Base-by-base conservation (phyloP, 1,284 basidiomycete species). In the Schizophyllum amplum region DNA sequence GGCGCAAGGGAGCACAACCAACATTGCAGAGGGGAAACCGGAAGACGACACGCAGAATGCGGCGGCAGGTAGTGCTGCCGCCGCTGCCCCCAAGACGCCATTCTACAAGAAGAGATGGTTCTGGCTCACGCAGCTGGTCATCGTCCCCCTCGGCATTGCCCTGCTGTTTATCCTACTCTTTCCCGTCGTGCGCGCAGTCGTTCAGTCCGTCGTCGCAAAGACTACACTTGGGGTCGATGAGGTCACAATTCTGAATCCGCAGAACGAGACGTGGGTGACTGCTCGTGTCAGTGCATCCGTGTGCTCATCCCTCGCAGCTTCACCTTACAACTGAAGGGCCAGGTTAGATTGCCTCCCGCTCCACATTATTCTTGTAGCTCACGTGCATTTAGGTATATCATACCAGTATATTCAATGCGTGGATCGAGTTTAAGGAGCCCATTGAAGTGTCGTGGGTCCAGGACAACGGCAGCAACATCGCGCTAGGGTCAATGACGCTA, bases 121-220 rank as follows among this genome's bases (percentile, higher is more conserved):
- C 67, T 73, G 74, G 49, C 73, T 71, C 55, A 69, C 72, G 17
- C 71, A 73, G 51, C 63, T 84, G 63, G 79, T 87, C 56, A 66
- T 83, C 53, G 72, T 74, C 17, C 74, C 78, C 6, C 63, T 87
- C 17, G 78, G 72, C 47, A 84, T 88, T 55, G 81, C 75, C 11
- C 66, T 87, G 20, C 66, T 87, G 6, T 87, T 87, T 67, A 78
- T 87, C 58, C 54, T 86, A 24, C 67, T 86, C 22, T 87, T 79
- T 66, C 84, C 85, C 4, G 81, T 87, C 57, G 72, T 87, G 56
- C 75, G 71, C 52, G 84, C 85, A 47, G 83, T 87, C 59, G 75
- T 79, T 25, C 84, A 86, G 61, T 74, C 81, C 25, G 76, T 86
- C 24, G 76, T 87, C 24, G 81, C 84, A 60, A 72, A 74, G 50